phyloP scores from a whole-genome alignment of 1,284 basidiomycete species.

The Ceratobasidium sp. region DNA sequence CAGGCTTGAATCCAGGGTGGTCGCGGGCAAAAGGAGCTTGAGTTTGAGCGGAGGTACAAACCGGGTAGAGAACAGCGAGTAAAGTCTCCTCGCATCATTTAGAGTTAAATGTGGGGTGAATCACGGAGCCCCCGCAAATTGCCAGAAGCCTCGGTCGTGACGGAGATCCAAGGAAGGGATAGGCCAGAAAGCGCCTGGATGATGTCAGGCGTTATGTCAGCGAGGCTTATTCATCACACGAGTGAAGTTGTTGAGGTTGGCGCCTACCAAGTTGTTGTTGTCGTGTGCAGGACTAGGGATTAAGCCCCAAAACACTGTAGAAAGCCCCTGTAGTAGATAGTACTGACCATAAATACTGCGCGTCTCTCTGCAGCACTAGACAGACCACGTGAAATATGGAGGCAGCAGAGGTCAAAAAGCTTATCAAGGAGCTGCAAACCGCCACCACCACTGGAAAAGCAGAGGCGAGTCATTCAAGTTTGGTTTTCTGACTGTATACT shows the following conservation, averaged over 20 bases:
- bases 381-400: constrained; percentile 34
- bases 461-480: constrained; percentile 63
- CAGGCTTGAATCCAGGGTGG: not conserved
- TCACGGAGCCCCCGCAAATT: too few relatives aligned
- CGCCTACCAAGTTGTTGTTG: constrained; percentile 1
- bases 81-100: too few relatives aligned
- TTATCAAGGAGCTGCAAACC: constrained; percentile 77
- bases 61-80: too few relatives aligned
- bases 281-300: constrained; percentile 15
- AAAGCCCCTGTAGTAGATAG: constrained; percentile 32
- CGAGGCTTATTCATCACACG: too few relatives aligned
- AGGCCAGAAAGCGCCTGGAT: not conserved
- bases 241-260: too few relatives aligned
- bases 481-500: constrained; percentile 51
- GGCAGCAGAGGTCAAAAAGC: constrained; percentile 71
- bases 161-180: not conserved
- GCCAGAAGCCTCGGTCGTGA: not conserved
- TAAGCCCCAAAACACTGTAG: constrained; percentile 11
- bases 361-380: constrained; percentile 1
- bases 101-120: too few relatives aligned
- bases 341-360: constrained; percentile 24
- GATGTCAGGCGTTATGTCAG: not conserved
- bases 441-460: constrained; percentile 54
- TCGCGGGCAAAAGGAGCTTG: not conserved
- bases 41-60: too few relatives aligned